Conservation (phyloP, 306 rosid genomes). For the Purshia tridentata region DNA sequence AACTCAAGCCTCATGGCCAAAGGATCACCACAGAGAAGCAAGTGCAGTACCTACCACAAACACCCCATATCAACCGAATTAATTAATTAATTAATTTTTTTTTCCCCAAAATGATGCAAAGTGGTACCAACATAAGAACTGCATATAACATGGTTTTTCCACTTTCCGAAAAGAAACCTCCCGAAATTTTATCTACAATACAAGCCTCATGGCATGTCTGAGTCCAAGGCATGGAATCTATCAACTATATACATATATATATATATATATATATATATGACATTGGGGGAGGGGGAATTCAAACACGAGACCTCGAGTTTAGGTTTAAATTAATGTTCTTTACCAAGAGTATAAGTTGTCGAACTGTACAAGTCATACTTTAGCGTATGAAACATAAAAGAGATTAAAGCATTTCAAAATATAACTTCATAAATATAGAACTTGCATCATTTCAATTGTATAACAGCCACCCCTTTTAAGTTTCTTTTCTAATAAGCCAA, state of each 20-base stretch:
- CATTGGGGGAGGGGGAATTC: no score
- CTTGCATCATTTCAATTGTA: neutral
- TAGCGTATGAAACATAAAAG: no score
- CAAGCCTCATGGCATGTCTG: neutral
- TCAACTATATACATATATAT: neutral
- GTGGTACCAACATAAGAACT: neutral
- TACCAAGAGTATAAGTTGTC: no score
- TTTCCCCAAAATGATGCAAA: no score
- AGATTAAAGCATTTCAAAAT: neutral
- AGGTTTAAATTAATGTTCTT: no score
- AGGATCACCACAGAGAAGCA: neutral
- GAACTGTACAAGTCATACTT: no score
- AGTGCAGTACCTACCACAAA: neutral
- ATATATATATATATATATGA: no score
- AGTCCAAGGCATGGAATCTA: neutral
- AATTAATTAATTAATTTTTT: no score
- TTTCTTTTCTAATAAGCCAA: neutral
- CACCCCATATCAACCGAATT: neutral
- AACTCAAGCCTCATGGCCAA: neutral
- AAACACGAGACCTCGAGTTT: no score
- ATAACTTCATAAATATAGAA: neutral
- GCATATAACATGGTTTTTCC: neutral
- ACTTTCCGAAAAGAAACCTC: neutral
- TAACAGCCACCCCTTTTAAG: neutral
- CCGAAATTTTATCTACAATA: neutral